These are phyloP conservation scores for Scedosporium dehoogii DNA, from an alignment of 2,329 filamentous ascomycete species.

Conservation along the genomic window DNA sequence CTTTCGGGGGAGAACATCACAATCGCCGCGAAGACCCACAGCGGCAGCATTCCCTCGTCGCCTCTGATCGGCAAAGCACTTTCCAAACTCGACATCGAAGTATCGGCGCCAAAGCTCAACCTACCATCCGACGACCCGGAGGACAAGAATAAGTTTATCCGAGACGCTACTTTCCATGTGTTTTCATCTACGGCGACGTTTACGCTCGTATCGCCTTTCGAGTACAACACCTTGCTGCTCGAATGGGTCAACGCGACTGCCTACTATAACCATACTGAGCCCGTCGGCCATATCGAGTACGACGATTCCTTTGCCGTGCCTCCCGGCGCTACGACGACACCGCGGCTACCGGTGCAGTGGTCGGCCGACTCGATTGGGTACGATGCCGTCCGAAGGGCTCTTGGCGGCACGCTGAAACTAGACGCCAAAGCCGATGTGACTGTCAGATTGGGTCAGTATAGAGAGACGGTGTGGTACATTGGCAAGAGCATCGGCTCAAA, in stretches of 20 bases:
- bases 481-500: conserved; percentile 62
- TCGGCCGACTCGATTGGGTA: conserved; percentile 69
- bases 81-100: conserved; percentile 58
- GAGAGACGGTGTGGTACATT: conserved; percentile 59
- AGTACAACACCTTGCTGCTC: conserved; percentile 63
- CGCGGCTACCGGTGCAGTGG: conserved; percentile 75
- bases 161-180: conserved; percentile 77
- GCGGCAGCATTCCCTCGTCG: conserved; percentile 61
- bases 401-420: conserved; percentile 71
- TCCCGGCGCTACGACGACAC: conserved; percentile 63
- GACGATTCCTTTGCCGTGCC: conserved; percentile 64
- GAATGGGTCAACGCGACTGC: conserved; percentile 76
- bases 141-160: conserved; percentile 57
- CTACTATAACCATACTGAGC: conserved; percentile 70
- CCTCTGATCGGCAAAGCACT: conserved; percentile 65
- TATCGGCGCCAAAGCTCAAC: conserved; percentile 60
- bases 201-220: conserved; percentile 68
- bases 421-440: conserved; percentile 69
- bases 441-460: conserved; percentile 66
- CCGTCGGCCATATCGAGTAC: conserved; percentile 69
- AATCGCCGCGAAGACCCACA: conserved; percentile 62
- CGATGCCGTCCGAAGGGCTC: conserved; percentile 65
- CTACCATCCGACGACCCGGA: conserved; percentile 38
- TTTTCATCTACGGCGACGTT: conserved; percentile 82
- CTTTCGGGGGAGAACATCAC: conserved; percentile 81